Percentiles rank a stretch among this genome's conserved stretches.
Conservation (phyloP, 2,329 filamentous ascomycete species). For the Cryphonectria naterciae region DNA sequence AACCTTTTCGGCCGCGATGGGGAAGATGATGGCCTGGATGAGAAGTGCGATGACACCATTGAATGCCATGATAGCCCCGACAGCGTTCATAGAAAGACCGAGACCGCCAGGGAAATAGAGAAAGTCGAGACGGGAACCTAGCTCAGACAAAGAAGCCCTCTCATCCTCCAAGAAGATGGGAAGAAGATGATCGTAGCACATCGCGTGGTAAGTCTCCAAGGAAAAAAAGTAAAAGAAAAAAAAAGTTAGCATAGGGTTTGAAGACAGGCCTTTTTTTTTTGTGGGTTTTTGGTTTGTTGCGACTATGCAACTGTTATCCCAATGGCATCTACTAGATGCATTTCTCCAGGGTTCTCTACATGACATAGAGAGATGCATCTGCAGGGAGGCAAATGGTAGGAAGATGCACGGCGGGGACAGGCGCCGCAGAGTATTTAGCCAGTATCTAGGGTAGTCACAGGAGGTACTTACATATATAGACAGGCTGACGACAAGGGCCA, state of each 20-base stretch:
- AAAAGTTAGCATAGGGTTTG: slow-evolving; percentile 11
- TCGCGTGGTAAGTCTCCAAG: slow-evolving; percentile 77
- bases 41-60: slow-evolving; percentile 59
- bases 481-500: slow-evolving; percentile 78
- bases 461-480: slow-evolving; percentile 67
- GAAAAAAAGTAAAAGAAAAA: neutral
- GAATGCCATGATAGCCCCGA: slow-evolving; percentile 55
- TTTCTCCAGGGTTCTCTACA: neutral
- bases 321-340: neutral
- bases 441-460: neutral
- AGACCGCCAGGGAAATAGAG: slow-evolving; percentile 66
- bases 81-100: slow-evolving; percentile 64
- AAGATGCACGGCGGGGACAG: neutral
- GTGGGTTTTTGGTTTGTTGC: neutral
- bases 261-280: no score
- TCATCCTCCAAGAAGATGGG: slow-evolving; percentile 92
- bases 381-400: neutral
- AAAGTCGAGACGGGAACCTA: slow-evolving; percentile 41
- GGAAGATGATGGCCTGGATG: slow-evolving; percentile 64
- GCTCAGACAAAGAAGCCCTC: slow-evolving; percentile 40
- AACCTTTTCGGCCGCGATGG: slow-evolving; percentile 59
- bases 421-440: neutral
- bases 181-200: slow-evolving; percentile 90
- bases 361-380: neutral
- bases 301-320: neutral